Evolutionary conservation across 495 filamentous ascomycete genomes (phyloP).

Genomic region (Penicillium angulare): DNA sequence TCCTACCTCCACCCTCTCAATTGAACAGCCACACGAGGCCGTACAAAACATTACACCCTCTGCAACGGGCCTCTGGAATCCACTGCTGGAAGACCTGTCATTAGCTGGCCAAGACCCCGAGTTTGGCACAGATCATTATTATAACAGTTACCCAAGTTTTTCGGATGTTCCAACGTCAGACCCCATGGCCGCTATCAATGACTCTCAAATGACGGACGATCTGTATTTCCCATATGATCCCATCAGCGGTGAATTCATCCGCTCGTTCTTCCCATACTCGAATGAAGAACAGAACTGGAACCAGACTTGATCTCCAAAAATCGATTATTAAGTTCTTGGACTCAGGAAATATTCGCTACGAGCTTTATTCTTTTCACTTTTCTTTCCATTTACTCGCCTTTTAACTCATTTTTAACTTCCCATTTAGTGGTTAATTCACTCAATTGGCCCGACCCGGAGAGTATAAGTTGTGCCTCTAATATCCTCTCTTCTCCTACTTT

Average conservation of each 20-base stretch:
- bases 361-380: no score
- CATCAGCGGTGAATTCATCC: constrained; percentile 45
- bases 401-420: background rate
- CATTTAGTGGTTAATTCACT: no score
- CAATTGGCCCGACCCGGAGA: no score
- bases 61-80: constrained; percentile 7
- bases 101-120: background rate
- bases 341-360: no score
- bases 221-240: constrained; percentile 47
- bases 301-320: constrained; percentile 3
- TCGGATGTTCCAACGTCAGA: constrained; percentile 7
- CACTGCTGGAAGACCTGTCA: constrained; percentile 8
- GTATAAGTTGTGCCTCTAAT: no score
- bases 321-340: no score
- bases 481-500: no score
- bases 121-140: constrained; percentile 1
- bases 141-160: background rate
- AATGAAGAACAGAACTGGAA: constrained; percentile 25
- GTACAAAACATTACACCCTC: background rate
- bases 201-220: constrained; percentile 20
- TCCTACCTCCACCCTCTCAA: constrained; percentile 8
- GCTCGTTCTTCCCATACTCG: constrained; percentile 41
- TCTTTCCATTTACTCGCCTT: background rate
- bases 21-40: background rate
- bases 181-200: constrained; percentile 4